Conservation (phyloP, 345 rosid genomes). For the Salix udensis region DNA sequence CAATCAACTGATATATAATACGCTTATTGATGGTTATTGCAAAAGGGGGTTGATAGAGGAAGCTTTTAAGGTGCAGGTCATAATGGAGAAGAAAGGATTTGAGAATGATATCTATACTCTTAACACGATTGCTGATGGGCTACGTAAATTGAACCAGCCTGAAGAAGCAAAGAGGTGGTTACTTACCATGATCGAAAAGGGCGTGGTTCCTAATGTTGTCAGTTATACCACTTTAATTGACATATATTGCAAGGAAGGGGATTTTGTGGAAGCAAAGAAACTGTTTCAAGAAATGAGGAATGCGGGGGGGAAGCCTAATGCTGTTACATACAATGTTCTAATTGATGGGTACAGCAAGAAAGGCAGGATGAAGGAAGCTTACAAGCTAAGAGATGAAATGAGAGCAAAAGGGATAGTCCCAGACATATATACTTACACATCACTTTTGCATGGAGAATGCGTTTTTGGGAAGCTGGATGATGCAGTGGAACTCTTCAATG, state of each 20-base stretch:
- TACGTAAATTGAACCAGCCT: conserved; percentile 43
- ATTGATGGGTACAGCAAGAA: conserved; percentile 62
- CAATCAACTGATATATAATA: conserved; percentile 58
- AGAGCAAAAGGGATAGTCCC: conserved; percentile 42
- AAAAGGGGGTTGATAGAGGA: conserved; percentile 63
- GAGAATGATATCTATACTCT: conserved; percentile 54
- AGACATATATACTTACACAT: conserved; percentile 65
- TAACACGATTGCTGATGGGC: conserved; percentile 61
- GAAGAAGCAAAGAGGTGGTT: conserved; percentile 72
- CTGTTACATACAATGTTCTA: conserved; percentile 57
- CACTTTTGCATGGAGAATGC: conserved; percentile 77
- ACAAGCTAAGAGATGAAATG: conserved; percentile 57
- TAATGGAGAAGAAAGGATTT: conserved; percentile 74
- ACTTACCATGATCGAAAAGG: conserved; percentile 51
- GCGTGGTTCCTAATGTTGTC: conserved; percentile 47
- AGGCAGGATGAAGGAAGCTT: conserved; percentile 63
- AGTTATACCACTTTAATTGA: conserved; percentile 63
- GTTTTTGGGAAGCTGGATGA: conserved; percentile 52
- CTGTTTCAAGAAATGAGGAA: conserved; percentile 57
- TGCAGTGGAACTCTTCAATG: conserved; percentile 58
- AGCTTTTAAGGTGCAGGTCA: conserved; percentile 41
- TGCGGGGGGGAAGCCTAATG: conserved; percentile 50
- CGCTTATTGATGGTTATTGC: conserved; percentile 69
- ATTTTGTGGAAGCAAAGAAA: conserved; percentile 66
- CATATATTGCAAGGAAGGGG: conserved; percentile 79